These are phyloP conservation scores for Beta corolliflora DNA, from an alignment of 179 eudicot species.

Conservation along the genomic window DNA sequence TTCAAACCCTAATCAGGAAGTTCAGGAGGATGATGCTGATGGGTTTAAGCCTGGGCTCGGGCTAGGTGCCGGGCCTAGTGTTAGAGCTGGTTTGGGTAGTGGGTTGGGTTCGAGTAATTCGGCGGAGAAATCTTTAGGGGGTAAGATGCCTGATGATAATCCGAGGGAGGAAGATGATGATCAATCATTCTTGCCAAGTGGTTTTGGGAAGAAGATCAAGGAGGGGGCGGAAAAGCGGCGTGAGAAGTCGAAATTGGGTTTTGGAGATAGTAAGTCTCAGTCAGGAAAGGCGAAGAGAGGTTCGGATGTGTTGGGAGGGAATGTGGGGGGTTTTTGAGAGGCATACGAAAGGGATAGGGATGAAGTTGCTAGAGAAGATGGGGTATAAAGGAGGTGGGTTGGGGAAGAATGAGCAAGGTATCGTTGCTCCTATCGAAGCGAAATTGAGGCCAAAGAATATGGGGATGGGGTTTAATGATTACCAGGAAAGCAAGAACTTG, in stretches of 20 bases:
- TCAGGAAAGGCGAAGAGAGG: constrained; percentile 27
- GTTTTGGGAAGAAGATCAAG: constrained; percentile 68
- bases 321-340: constrained; percentile 69
- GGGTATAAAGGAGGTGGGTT: constrained; percentile 91
- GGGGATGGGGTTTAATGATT: constrained; percentile 92
- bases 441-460: constrained; percentile 74
- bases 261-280: constrained; percentile 23
- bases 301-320: constrained; percentile 31
- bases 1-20: constrained; percentile 53
- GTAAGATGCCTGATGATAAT: constrained; percentile 16
- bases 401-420: constrained; percentile 82
- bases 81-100: constrained; percentile 52
- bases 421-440: constrained; percentile 79
- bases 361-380: constrained; percentile 73
- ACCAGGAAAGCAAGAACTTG: constrained; percentile 56
- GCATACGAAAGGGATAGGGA: constrained; percentile 82
- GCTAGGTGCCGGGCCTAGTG: constrained; percentile 30
- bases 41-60: constrained; percentile 43
- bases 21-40: constrained; percentile 38
- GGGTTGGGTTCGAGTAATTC: constrained; percentile 21
- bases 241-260: constrained; percentile 30
- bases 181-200: constrained; percentile 51
- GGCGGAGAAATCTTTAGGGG: constrained; percentile 4
- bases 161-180: constrained; percentile 36
- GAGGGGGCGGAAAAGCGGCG: constrained; percentile 42